Conservation (phyloP, 148 eudicot species). For the Persicaria tinctoria region DNA sequence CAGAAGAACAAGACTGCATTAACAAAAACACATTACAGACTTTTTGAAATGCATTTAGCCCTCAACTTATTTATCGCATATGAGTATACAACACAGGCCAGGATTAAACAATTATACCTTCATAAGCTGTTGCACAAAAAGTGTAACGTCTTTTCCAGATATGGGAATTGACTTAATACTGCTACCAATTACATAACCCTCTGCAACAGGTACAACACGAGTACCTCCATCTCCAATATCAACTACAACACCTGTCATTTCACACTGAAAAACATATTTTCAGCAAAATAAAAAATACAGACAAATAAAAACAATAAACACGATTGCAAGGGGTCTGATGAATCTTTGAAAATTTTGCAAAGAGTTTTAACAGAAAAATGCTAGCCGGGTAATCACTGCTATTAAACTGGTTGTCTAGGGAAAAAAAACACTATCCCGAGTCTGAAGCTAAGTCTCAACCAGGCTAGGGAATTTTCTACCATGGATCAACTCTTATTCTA, state of each 20-base stretch:
- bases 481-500: too few species aligned
- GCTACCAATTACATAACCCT: constrained; percentile 97
- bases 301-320: neutral
- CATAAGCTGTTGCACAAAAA: constrained; percentile 84
- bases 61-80: too few species aligned
- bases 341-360: too few species aligned
- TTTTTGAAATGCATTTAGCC: too few species aligned
- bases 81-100: neutral
- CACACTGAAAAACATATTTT: constrained; percentile 55
- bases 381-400: too few species aligned
- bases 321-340: too few species aligned
- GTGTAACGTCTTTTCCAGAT: constrained; percentile 85
- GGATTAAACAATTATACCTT: constrained; percentile 36
- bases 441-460: too few species aligned
- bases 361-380: too few species aligned
- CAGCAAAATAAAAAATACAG: constrained; percentile 18
- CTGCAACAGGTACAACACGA: constrained; percentile 96
- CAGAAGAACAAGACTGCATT: neutral
- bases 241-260: constrained; percentile 99
- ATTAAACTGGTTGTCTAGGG: too few species aligned
- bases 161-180: constrained; percentile 89
- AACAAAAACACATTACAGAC: neutral
- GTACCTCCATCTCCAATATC: constrained; percentile 98
- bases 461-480: too few species aligned
- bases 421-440: too few species aligned